Conservation (phyloP, 192 early-diverging fungal species). For the Podila epicladia region DNA sequence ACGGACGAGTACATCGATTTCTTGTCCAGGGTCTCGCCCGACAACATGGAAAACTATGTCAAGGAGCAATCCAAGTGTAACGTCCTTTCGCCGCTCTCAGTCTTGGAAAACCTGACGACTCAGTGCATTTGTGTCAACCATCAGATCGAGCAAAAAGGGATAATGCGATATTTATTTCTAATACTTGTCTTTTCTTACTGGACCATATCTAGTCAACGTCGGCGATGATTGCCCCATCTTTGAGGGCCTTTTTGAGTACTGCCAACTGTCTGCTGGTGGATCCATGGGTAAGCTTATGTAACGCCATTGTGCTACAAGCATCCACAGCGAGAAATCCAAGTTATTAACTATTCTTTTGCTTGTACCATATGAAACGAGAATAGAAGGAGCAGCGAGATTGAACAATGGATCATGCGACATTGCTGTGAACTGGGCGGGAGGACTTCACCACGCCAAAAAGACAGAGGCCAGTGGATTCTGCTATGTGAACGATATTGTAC, state of each 20-base stretch:
- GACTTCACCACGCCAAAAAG: conserved; percentile 98
- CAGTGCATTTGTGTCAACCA: background rate
- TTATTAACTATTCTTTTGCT: no score
- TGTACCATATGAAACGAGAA: background rate
- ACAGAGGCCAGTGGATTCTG: conserved; percentile 97
- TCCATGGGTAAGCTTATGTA: conserved; percentile 74
- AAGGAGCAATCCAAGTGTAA: conserved; percentile 69
- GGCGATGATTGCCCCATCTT: conserved; percentile 97
- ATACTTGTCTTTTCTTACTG: background rate
- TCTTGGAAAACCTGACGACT: conserved; percentile 1
- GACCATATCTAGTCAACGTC: conserved; percentile 69
- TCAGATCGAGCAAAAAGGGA: background rate
- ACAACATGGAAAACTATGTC: conserved; percentile 73
- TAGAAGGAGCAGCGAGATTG: conserved; percentile 86
- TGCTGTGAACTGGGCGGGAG: conserved; percentile 96
- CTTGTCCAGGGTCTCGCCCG: conserved; percentile 79
- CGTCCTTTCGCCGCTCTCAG: background rate
- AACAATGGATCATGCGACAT: conserved; percentile 86
- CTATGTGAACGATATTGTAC: conserved; percentile 98
- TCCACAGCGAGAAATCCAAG: no score
- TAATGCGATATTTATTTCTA: background rate
- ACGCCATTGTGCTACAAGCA: background rate
- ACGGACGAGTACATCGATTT: conserved; percentile 94
- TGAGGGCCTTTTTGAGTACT: conserved; percentile 96
- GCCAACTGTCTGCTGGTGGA: conserved; percentile 88